phyloP scores from a whole-genome alignment of 768 basidiomycete species.

The Scleroderma citrinum region DNA sequence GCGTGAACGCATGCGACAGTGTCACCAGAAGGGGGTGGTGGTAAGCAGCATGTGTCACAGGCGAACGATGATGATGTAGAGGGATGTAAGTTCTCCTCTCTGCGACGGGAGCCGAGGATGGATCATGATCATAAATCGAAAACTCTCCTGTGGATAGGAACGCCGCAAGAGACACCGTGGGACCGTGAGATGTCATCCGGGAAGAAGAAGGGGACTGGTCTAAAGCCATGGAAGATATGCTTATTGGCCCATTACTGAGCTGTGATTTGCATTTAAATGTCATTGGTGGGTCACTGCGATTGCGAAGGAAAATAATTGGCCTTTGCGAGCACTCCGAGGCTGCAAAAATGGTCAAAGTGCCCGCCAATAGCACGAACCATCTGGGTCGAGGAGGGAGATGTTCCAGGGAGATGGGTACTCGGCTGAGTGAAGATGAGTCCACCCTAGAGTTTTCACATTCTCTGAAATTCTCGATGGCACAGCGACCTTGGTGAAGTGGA shows the following conservation, averaged over 20 bases:
- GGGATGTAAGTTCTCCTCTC: constrained; percentile 46
- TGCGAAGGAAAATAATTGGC: constrained; percentile 18
- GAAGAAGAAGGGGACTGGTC: constrained; percentile 64
- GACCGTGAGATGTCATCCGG: constrained; percentile 20
- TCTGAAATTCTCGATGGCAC: constrained; percentile 36
- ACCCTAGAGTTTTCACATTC: constrained; percentile 7
- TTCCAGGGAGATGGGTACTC: background rate
- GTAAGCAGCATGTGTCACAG: constrained; percentile 63
- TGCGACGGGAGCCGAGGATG: constrained; percentile 35
- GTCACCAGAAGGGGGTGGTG: constrained; percentile 75
- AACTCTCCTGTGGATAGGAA: constrained; percentile 72
- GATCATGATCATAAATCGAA: constrained; percentile 49
- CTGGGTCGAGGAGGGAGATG: constrained; percentile 3
- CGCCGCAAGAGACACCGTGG: constrained; percentile 42
- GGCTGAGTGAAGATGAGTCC: background rate
- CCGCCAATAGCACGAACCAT: constrained; percentile 52
- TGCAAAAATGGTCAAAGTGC: constrained; percentile 53
- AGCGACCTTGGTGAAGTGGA: constrained; percentile 49
- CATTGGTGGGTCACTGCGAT: constrained; percentile 24
- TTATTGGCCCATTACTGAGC: constrained; percentile 23
- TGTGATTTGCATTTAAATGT: constrained; percentile 41
- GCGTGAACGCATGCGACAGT: constrained; percentile 58
- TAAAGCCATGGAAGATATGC: constrained; percentile 61
- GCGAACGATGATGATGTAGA: constrained; percentile 33
- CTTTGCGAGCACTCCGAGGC: constrained; percentile 32